Evolutionary conservation across 2,329 filamentous ascomycete species (phyloP), one percentile per base, ranked within the genome.

Genomic region (Clarireedia paspali): DNA sequence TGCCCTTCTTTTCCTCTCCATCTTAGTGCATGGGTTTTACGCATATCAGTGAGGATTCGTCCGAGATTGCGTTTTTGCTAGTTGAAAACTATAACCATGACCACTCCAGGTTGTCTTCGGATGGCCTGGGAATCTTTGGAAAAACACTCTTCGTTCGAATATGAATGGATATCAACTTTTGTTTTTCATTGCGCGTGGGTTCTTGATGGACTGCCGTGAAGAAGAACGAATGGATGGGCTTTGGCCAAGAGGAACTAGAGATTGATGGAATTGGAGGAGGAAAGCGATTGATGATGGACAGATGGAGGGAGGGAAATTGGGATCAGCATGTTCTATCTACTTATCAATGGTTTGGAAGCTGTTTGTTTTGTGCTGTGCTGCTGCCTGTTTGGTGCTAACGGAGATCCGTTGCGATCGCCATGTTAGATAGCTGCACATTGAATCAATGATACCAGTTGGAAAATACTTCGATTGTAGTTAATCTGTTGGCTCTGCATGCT

Each of bases 41-140:
- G 84, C 81, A 81, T 85, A 82, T 82, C 84, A 86, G 84, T 90
- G 87, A 90, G 83, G 87, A 89, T 85, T 84, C 81, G 84, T 89
- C 87, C 83, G 87, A 90, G 85, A 83, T 82, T 80, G 81, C 81
- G 80, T 89, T 89, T 88, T 89, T 89, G 87, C 87, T 89, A 88
- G 85, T 67, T 68, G 64, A 69, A 69, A 70, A 70, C 66, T 70
- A 70, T 65, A 65, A 65, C 77, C 78, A 81, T 87, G 86, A 89
- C 86, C 78, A 78, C 87, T 91, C 77, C 77, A 79, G 74, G 67
- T 79, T 81, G 84, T 80, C 81, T 79, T 77, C 76, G 76, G 80
- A 77, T 79, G 80, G 81, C 75, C 76, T 80, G 79, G 85, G 87
- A 90, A 90, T 90, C 85, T 90, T 90, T 89, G 85, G 75, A 80